Evolutionary conservation across 331 rosid genomes (phyloP).

Genomic region (Pyracantha coccinea): DNA sequence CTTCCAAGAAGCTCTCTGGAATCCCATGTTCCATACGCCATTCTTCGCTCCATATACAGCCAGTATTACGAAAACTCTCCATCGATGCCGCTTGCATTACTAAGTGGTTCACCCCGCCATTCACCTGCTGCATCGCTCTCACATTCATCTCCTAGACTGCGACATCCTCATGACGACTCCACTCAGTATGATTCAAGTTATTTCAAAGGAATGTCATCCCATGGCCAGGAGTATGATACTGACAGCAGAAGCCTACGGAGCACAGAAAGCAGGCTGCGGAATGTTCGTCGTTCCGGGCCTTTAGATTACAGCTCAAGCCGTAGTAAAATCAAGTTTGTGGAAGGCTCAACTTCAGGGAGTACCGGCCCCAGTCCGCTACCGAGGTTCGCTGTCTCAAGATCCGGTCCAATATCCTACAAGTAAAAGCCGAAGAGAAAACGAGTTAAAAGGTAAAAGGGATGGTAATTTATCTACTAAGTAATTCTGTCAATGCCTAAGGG

Average conservation of each 20-base stretch:
- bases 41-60: slow-evolving; percentile 84
- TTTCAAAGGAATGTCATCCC: slow-evolving; percentile 65
- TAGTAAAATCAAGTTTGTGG: slow-evolving; percentile 47
- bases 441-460: slow-evolving; percentile 1
- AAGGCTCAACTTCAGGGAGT: slow-evolving; percentile 81
- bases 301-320: slow-evolving; percentile 81
- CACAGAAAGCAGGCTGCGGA: slow-evolving; percentile 45
- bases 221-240: slow-evolving; percentile 48
- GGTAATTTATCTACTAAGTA: slow-evolving; percentile 29
- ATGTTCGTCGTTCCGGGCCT: slow-evolving; percentile 74
- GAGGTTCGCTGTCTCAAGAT: slow-evolving; percentile 94
- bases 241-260: slow-evolving; percentile 45
- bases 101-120: slow-evolving; percentile 68
- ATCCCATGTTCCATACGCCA: slow-evolving; percentile 74
- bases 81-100: slow-evolving; percentile 53
- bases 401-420: slow-evolving; percentile 92
- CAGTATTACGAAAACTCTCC: slow-evolving; percentile 80
- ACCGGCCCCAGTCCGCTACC: slow-evolving; percentile 92
- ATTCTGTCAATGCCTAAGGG: slow-evolving; percentile 9
- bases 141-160: slow-evolving; percentile 64
- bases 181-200: slow-evolving; percentile 68
- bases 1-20: slow-evolving; percentile 88
- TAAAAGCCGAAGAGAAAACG: slow-evolving; percentile 20
- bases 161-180: slow-evolving; percentile 63
- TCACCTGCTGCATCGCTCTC: slow-evolving; percentile 63